phyloP scores from a whole-genome alignment of 78 protist species.

The Dictyostelium capitatum region DNA sequence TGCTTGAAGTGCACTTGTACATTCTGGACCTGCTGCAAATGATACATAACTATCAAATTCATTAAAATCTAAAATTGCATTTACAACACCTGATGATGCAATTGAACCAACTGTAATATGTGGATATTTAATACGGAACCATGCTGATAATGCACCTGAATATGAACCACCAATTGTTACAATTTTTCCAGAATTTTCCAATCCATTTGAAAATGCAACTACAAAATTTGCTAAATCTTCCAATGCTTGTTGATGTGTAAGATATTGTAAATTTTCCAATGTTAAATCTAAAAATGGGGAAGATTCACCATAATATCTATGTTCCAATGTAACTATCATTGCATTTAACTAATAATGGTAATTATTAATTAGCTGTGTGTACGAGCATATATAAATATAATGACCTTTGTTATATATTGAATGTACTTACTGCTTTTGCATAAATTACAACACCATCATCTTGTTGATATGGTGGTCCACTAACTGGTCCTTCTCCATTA shows the following conservation, averaged over 20 bases:
- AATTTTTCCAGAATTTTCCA: background rate
- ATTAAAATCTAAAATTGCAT: conserved; percentile 71
- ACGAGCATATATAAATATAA: too few relatives aligned
- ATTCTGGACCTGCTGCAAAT: conserved; percentile 44
- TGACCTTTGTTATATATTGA: too few relatives aligned
- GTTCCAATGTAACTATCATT: conserved; percentile 89
- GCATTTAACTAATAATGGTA: conserved; percentile 16
- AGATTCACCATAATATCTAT: conserved; percentile 91
- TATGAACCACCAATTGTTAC: conserved; percentile 69
- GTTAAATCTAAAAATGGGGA: conserved; percentile 74
- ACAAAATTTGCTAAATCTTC: conserved; percentile 60
- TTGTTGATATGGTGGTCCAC: conserved; percentile 25
- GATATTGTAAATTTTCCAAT: conserved; percentile 83
- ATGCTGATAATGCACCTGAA: conserved; percentile 73
- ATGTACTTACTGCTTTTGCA: conserved; percentile 50
- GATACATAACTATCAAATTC: conserved; percentile 69
- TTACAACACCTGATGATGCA: conserved; percentile 72
- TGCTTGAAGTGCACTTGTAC: conserved; percentile 39
- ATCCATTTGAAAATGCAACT: background rate
- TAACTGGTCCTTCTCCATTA: conserved; percentile 83
- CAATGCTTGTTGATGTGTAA: conserved; percentile 87
- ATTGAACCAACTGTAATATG: conserved; percentile 64
- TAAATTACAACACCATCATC: conserved; percentile 44
- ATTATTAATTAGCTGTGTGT: too few relatives aligned
- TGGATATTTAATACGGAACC: conserved; percentile 79